Evolutionary conservation across 2,329 filamentous ascomycete species (phyloP).

Genomic region (Knufia petricola): DNA sequence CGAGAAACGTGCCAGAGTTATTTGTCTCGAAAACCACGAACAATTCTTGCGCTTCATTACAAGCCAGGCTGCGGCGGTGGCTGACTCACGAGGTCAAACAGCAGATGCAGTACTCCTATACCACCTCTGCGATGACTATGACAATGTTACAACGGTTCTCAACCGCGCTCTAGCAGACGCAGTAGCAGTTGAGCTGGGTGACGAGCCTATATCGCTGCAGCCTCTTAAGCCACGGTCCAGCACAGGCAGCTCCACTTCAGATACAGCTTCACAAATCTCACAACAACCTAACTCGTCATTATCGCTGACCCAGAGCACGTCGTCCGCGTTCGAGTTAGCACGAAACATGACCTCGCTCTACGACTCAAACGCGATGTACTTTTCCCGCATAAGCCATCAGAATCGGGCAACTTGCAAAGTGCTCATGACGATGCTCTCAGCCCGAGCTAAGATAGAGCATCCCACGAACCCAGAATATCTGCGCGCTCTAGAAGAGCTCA

Average conservation of each 20-base stretch:
- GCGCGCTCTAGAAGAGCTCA: slow-evolving; percentile 44
- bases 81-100: slow-evolving; percentile 78
- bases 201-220: slow-evolving; percentile 66
- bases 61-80: slow-evolving; percentile 79
- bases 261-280: slow-evolving; percentile 29
- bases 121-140: slow-evolving; percentile 89
- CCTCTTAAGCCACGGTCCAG: slow-evolving; percentile 62
- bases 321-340: slow-evolving; percentile 56
- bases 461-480: slow-evolving; percentile 45
- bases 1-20: slow-evolving; percentile 71
- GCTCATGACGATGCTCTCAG: slow-evolving; percentile 51
- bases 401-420: slow-evolving; percentile 52
- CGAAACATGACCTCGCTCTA: slow-evolving; percentile 55
- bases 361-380: slow-evolving; percentile 50
- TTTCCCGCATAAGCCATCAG: slow-evolving; percentile 46
- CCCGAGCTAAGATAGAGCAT: slow-evolving; percentile 45
- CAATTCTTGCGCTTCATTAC: slow-evolving; percentile 90
- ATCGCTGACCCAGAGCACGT: slow-evolving; percentile 54
- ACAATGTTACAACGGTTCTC: slow-evolving; percentile 83
- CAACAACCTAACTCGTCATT: slow-evolving; percentile 35
- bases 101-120: slow-evolving; percentile 70
- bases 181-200: slow-evolving; percentile 74
- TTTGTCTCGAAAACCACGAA: slow-evolving; percentile 67
- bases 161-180: slow-evolving; percentile 85
- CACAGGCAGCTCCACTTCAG: slow-evolving; percentile 15